Evolutionary conservation across 192 early-diverging fungal genomes (phyloP).

Genomic region (Gryganskiella cystojenkinii): DNA sequence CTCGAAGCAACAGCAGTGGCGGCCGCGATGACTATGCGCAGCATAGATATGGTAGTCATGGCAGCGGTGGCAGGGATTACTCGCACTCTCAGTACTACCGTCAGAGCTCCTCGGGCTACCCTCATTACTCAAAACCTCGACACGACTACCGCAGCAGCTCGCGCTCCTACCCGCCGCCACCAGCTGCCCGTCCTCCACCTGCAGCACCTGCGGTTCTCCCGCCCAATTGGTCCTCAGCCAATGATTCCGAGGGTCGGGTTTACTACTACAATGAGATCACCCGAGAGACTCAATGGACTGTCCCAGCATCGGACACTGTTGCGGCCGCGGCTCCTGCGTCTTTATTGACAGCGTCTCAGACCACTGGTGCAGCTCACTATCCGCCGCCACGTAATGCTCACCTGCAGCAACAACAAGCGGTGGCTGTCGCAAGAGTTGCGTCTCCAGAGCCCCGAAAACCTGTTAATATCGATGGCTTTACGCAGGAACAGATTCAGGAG

Average conservation of each 20-base stretch:
- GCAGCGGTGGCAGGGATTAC: background rate
- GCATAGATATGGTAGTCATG: background rate
- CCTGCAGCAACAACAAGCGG: slow-evolving; percentile 25
- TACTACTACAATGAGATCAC: slow-evolving; percentile 69
- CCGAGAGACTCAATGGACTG: slow-evolving; percentile 63
- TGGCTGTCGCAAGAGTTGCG: background rate
- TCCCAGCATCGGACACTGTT: slow-evolving; percentile 48
- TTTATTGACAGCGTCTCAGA: slow-evolving; percentile 3
- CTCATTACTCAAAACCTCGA: slow-evolving; percentile 25
- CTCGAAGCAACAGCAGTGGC: slow-evolving; percentile 11
- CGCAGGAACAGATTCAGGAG: slow-evolving; percentile 49
- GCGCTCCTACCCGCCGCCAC: slow-evolving; percentile 3
- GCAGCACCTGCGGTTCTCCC: slow-evolving; percentile 51
- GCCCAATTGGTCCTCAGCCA: slow-evolving; percentile 60
- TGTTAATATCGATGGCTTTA: slow-evolving; percentile 50
- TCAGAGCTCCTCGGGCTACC: slow-evolving; percentile 24
- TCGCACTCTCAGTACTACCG: slow-evolving; percentile 34
- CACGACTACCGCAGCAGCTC: slow-evolving; percentile 20
- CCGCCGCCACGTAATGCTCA: slow-evolving; percentile 25
- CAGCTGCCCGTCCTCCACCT: slow-evolving; percentile 9
- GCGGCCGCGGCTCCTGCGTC: background rate
- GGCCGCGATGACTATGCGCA: slow-evolving; percentile 12
- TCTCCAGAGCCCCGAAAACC: slow-evolving; percentile 47
- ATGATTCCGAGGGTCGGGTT: slow-evolving; percentile 53
- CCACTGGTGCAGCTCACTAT: slow-evolving; percentile 21